Evolutionary conservation across 768 basidiomycete species (phyloP).

Genomic region (Glaciozyma antarctica): DNA sequence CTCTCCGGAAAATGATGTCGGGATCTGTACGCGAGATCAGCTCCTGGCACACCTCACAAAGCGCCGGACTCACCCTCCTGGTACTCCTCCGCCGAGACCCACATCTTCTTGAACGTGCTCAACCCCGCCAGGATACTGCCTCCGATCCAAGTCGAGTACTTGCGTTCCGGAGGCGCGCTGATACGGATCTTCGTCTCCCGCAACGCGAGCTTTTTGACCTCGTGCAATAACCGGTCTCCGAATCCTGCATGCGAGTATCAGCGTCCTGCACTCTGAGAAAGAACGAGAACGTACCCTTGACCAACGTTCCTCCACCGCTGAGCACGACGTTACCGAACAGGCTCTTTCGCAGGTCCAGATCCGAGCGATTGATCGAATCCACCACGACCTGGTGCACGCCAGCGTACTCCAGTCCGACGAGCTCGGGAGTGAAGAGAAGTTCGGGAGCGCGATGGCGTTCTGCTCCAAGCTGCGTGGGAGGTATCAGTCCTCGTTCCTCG

Average conservation of each 20-base stretch:
- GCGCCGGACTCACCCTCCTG: constrained; percentile 55
- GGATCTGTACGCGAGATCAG: constrained; percentile 11
- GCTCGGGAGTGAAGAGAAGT: constrained; percentile 92
- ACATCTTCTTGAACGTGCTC: constrained; percentile 99
- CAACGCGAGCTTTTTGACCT: constrained; percentile 89
- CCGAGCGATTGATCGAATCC: constrained; percentile 93
- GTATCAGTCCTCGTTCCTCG: constrained; percentile 15
- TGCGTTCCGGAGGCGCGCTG: constrained; percentile 97
- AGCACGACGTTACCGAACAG: constrained; percentile 94
- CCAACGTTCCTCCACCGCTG: constrained; percentile 91
- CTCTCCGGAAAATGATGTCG: constrained; percentile 28
- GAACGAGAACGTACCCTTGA: constrained; percentile 56
- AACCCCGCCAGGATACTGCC: constrained; percentile 93
- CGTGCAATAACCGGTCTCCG: constrained; percentile 88
- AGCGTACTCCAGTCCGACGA: constrained; percentile 90
- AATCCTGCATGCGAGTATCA: constrained; percentile 52
- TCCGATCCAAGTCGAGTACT: constrained; percentile 68
- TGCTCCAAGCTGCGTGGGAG: constrained; percentile 61
- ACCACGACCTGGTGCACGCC: constrained; percentile 97
- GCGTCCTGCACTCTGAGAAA: not conserved
- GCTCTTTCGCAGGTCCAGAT: constrained; percentile 88
- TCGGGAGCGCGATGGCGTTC: constrained; percentile 97
- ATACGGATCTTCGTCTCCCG: constrained; percentile 99
- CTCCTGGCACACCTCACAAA: no score
- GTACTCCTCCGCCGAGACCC: constrained; percentile 98